Base-by-base conservation (phyloP, 1,139 yeast species). In the Lodderomyces margitis region DNA sequence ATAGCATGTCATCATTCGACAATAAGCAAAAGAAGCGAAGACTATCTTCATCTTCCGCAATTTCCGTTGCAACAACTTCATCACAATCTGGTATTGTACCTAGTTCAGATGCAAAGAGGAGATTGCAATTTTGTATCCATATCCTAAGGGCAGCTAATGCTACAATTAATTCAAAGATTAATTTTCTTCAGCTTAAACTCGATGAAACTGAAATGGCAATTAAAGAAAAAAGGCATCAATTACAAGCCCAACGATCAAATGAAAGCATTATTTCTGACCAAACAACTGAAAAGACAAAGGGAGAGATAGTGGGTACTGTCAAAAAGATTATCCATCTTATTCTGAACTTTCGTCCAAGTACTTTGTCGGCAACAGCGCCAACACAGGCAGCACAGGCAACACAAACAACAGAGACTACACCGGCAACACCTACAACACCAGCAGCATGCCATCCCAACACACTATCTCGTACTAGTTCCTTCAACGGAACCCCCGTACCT, bases 311-410 rank as follows among this genome's bases (percentile, higher is more conserved):
- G 7, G 77, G 86, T 4, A 92, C 97, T 0, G 91, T 92, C 20
- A 87, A 88, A 59, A 91, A 89, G 58, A 88, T 91, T 40, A 89
- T 91, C 34, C 80, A 82, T 34, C 80, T 92, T 32, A 85, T 92
- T 11, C 87, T 97, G 5, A 87, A 86, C 51, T 88, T 88, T 54
- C 87, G 86, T 56, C 95, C 96, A 1, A 95, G 96, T 4, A 57
- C 74, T 1, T 55, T 72, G 36, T 33, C 25, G 8, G 30, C 32
- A 10, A 20, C 28, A 15, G 20, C 36, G 10, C 10, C 28, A 4
- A 10, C 33, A 11, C 14, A 25, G 12, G 11, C 17, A 19, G 35
- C 21, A 9, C 21, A 21, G 16, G 4, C 23, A 35, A 10, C 37
- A 12, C 9, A 19, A 21, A 23, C 36, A 5, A 9, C 16, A 34